Percentiles rank a stretch among this genome's conserved stretches.
Evolutionary conservation across 2,329 filamentous ascomycete genomes (phyloP).

Genomic region (Huntiella decipiens): DNA sequence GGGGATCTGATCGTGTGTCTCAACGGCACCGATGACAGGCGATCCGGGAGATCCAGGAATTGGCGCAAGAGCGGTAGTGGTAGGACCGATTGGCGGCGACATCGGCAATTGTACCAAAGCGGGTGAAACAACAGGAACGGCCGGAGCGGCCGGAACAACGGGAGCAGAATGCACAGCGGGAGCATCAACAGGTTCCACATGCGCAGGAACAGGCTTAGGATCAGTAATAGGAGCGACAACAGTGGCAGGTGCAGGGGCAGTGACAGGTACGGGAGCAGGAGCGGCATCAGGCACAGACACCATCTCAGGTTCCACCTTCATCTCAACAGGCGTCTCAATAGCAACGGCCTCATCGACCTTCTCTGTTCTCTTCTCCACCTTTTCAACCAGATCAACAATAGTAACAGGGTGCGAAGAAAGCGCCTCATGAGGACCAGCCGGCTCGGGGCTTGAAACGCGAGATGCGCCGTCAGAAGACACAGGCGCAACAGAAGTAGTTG

Average conservation of each 20-base stretch:
- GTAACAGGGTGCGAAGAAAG: slow-evolving; percentile 4
- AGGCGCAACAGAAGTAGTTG: neutral
- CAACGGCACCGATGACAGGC: neutral
- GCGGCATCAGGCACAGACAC: neutral
- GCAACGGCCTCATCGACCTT: too few relatives aligned
- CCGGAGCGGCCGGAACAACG: neutral
- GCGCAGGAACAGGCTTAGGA: neutral
- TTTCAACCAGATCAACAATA: neutral
- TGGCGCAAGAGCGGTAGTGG: neutral
- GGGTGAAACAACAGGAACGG: neutral
- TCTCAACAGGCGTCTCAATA: too few relatives aligned
- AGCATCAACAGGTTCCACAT: neutral
- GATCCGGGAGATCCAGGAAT: slow-evolving; percentile 11
- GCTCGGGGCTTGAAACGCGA: neutral
- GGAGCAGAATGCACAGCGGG: neutral
- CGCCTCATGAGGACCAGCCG: neutral
- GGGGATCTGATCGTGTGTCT: neutral
- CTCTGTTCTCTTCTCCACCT: too few relatives aligned
- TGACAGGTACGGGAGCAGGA: neutral
- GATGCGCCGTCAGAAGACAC: neutral
- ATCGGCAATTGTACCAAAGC: neutral
- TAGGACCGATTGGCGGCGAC: neutral
- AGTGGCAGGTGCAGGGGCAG: neutral
- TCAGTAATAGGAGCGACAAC: neutral
- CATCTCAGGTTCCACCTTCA: neutral